Evolutionary conservation across 2,329 filamentous ascomycete genomes (phyloP).

Genomic region (Paramyrothecium roridum): DNA sequence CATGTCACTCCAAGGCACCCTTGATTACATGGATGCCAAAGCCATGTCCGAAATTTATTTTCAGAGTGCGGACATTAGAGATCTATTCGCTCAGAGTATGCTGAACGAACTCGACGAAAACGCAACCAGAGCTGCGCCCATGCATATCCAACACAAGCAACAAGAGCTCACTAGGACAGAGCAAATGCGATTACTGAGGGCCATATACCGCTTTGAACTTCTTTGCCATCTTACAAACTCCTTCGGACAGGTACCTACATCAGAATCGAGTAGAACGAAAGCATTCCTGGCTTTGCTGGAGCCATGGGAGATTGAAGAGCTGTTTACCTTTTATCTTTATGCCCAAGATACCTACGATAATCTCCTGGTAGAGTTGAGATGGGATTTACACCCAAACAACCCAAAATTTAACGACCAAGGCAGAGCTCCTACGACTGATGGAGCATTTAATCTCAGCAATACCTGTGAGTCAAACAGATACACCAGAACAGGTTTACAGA

Average conservation of each 20-base stretch:
- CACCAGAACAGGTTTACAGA: too few relatives aligned
- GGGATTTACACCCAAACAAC: constrained; percentile 1
- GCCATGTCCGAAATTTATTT: too few relatives aligned
- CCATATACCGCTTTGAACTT: constrained; percentile 10
- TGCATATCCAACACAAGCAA: not conserved
- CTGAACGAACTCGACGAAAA: not conserved
- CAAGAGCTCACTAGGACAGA: constrained; percentile 7
- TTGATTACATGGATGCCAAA: too few relatives aligned
- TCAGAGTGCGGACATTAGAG: too few relatives aligned
- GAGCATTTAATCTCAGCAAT: too few relatives aligned
- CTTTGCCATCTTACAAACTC: constrained; percentile 4
- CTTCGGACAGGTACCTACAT: not conserved
- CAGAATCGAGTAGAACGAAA: not conserved
- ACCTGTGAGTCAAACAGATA: too few relatives aligned
- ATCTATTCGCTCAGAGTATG: not conserved
- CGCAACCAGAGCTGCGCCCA: not conserved
- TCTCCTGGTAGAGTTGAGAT: not conserved
- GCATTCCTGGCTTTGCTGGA: not conserved
- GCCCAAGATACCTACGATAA: not conserved
- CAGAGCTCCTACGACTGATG: too few relatives aligned
- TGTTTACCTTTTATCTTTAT: constrained; percentile 1
- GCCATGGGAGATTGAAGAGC: constrained; percentile 7
- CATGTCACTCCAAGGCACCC: too few relatives aligned
- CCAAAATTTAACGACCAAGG: constrained; percentile 7
- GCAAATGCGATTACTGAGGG: constrained; percentile 2